Evolutionary conservation across 805 yeast species (phyloP).

Genomic region (Spathaspora arborariae): DNA sequence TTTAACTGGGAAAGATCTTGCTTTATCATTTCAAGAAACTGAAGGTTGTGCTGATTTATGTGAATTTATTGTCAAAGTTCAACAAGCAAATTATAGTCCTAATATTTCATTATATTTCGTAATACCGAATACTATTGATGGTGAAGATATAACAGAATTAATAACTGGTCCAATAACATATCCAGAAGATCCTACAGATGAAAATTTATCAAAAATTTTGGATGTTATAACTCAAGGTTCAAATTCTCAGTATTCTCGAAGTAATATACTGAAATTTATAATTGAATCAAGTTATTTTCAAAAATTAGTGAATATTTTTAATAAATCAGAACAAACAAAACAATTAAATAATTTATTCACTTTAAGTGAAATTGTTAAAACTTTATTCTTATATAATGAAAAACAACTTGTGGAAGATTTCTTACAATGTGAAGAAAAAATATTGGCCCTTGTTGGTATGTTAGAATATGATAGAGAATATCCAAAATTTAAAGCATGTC

Average conservation of each 20-base stretch:
- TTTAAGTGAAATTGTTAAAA: slow-evolving; percentile 71
- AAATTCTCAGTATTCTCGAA: slow-evolving; percentile 59
- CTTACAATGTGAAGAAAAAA: slow-evolving; percentile 26
- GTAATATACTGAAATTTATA: slow-evolving; percentile 54
- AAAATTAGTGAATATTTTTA: slow-evolving; percentile 50
- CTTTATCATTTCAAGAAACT: slow-evolving; percentile 87
- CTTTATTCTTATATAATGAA: slow-evolving; percentile 70
- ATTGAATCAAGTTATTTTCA: slow-evolving; percentile 50
- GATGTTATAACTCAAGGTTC: slow-evolving; percentile 58
- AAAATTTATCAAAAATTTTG: slow-evolving; percentile 51
- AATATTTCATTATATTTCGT: slow-evolving; percentile 62
- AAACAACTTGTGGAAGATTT: slow-evolving; percentile 30
- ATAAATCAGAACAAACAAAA: slow-evolving; percentile 50
- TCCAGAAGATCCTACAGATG: slow-evolving; percentile 54
- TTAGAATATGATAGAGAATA: slow-evolving; percentile 86
- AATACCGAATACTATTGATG: slow-evolving; percentile 45
- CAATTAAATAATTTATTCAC: slow-evolving; percentile 56
- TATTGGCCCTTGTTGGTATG: slow-evolving; percentile 64
- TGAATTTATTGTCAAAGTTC: slow-evolving; percentile 71
- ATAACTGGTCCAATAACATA: slow-evolving; percentile 75
- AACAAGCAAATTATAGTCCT: slow-evolving; percentile 52
- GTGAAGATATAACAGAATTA: slow-evolving; percentile 62
- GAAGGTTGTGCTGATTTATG: slow-evolving; percentile 84
- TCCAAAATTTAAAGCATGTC: slow-evolving; percentile 76
- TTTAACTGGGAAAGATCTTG: slow-evolving; percentile 67